phyloP scores from a whole-genome alignment of 768 basidiomycete species.

The Termitomyces sp. region DNA sequence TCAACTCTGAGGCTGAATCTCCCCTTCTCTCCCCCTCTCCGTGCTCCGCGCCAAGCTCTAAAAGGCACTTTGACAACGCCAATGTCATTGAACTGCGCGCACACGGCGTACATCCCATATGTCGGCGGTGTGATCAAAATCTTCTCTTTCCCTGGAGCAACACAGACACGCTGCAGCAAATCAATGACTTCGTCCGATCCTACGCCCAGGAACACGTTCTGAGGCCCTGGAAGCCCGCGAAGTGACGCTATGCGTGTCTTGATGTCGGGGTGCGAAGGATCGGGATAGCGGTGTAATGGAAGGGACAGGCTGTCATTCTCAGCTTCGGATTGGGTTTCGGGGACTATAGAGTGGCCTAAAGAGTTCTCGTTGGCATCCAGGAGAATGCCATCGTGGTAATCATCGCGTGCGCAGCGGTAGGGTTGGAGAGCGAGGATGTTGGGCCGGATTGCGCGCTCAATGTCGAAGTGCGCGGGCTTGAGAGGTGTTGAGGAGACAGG shows the following conservation, averaged over 20 bases:
- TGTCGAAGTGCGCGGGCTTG: conserved; percentile 76
- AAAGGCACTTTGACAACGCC: conserved; percentile 74
- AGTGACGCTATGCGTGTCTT: conserved; percentile 72
- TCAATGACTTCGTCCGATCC: conserved; percentile 98
- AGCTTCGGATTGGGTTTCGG: conserved; percentile 18
- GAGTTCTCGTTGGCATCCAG: conserved; percentile 99
- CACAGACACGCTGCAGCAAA: conserved; percentile 85
- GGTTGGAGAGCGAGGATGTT: conserved; percentile 91
- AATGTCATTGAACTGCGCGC: conserved; percentile 93
- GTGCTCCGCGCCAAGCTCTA: conserved; percentile 42
- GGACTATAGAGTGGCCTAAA: conserved; percentile 74
- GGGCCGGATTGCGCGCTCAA: conserved; percentile 81
- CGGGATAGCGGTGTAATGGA: conserved; percentile 87
- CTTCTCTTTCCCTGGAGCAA: conserved; percentile 72
- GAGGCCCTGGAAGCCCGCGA: conserved; percentile 54
- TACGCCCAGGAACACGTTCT: conserved; percentile 89
- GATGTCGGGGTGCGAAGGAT: conserved; percentile 78
- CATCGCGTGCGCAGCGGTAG: conserved; percentile 94
- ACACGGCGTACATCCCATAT: conserved; percentile 96
- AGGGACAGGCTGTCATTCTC: conserved; percentile 37
- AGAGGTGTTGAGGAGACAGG: conserved; percentile 32
- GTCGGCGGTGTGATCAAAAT: conserved; percentile 91
- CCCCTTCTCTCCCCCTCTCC: conserved; percentile 75
- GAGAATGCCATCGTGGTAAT: conserved; percentile 87
- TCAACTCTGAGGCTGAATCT: conserved; percentile 72